Evolutionary conservation across 805 yeast genomes (phyloP), one percentile per base, ranked within the genome.

Genomic region (Starmerella stellata): DNA sequence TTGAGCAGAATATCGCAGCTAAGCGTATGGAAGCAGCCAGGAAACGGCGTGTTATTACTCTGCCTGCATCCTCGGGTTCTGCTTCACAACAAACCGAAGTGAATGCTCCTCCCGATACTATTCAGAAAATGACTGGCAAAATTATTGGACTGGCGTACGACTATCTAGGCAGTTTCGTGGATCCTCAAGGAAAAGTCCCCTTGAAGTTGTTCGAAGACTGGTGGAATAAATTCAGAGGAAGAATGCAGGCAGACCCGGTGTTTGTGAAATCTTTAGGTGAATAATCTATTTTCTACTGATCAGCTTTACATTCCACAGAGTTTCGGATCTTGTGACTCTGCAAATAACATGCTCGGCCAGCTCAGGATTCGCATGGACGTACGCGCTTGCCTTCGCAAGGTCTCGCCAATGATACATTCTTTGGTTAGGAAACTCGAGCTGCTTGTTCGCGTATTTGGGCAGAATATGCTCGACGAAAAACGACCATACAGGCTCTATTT

Each of bases 111-210:
- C 53, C 63, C 21, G 65, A 32, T 21, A 29, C 9, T 13, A 29
- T 74, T 2, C 78, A 82, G 2, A 60, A 61, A 0, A 57, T 87
- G 41, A 95, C 95, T 1, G 80, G 78, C 44, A 80, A 79, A 54
- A 82, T 90, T 41, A 92, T 90, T 17, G 75, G 75, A 29, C 82
- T 90, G 57, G 95, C 95, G 1, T 90, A 87, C 59, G 85, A 90
- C 54, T 90, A 70, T 54, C 59, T 87, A 36, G 74, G 92, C 2
- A 80, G 95, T n/a, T 87, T 85, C 54, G 69, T 82, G 5, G 93
- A 82, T 52, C 55, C 62, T 4, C 64, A 69, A 18, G 93, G 93
- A 2, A 80, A 74, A 48, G 95, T 87, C 2, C 78, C 85, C 3
- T 79, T 87, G 53, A 79, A 76, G 52, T 78, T 74, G 32, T 87